Base-by-base conservation (phyloP, 129 eudicot genomes). In the Lactuca saligna region DNA sequence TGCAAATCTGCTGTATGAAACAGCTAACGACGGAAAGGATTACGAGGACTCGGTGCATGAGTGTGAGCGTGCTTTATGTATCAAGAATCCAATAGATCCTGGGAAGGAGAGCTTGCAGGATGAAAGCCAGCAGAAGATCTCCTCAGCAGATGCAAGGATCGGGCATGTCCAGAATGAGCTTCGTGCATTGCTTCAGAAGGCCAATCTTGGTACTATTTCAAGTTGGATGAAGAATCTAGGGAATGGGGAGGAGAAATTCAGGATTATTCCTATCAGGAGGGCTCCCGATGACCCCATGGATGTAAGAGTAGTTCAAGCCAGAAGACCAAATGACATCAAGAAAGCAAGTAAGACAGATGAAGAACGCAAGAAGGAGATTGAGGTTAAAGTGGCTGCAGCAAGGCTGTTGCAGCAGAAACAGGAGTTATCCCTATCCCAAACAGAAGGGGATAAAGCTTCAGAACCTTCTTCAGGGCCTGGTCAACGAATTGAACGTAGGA, bases 371-470 rank as follows among this genome's bases (percentile, higher is more conserved):
- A 86, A 88, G 63, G 96, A 91, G 83, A 86, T 91, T 76, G 98
- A 91, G 65, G 98, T 91, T n/a, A 83, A 89, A 54, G 98, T 91
- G 58, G 94, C 96, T 76, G 98, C 98, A 59, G 91, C 91, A 8
- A 83, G 94, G 80, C 68, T 88, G 71, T 66, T 91, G 82, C 98
- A 91, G 85, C 94, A 82, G 77, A 83, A 88, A 67, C 61, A 79
- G 2, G 91, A 85, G 57, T 62, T 84, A 2, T 72, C 72, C 11
- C 65, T 71, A 31, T 54, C 66, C 6, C 82, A 81, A 71, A 75
- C 17, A 16, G 86, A 75, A n/a, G 84, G 67, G 32, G 83, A 76
- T 53, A 86, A 81, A 67, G 81, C 49, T 41, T 64, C 78, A 57
- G 91, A 85, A 64, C 81, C 85, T 48, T 73, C 87, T 65, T 32